Evolutionary conservation across 805 yeast genomes (phyloP).

Genomic region (Millerago galiae): DNA sequence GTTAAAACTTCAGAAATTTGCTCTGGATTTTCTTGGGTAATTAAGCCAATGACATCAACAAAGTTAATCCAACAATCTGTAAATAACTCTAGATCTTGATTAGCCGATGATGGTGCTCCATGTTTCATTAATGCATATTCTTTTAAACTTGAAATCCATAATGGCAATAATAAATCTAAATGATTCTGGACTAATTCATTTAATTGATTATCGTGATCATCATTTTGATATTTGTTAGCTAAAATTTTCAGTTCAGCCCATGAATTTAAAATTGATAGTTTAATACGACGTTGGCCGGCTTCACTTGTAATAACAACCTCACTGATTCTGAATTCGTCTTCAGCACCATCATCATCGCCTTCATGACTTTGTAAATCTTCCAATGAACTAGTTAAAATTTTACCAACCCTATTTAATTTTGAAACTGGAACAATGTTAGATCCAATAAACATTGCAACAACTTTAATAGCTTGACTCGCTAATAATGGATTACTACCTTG

Average conservation of each 20-base stretch:
- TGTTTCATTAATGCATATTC: conserved; percentile 62
- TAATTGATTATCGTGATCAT: conserved; percentile 34
- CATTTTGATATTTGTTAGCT: conserved; percentile 19
- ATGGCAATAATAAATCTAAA: conserved; percentile 53
- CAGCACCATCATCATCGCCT: conserved; percentile 13
- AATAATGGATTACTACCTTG: conserved; percentile 65
- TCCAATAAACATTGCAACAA: conserved; percentile 69
- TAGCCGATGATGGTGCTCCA: conserved; percentile 13
- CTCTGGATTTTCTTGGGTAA: conserved; percentile 45
- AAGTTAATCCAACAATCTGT: conserved; percentile 69
- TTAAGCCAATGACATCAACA: conserved; percentile 65
- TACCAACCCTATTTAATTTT: conserved; percentile 50
- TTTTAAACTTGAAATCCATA: conserved; percentile 73
- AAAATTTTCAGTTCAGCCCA: conserved; percentile 59
- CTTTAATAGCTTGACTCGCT: conserved; percentile 70
- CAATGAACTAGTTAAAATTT: conserved; percentile 57
- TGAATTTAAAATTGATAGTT: conserved; percentile 55
- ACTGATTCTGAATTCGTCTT: conserved; percentile 40
- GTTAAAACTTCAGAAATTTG: conserved; percentile 42
- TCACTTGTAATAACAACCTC: conserved; percentile 43
- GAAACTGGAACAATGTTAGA: conserved; percentile 47
- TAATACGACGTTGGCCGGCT: conserved; percentile 40
- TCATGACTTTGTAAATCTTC: conserved; percentile 39
- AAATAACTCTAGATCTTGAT: conserved; percentile 37
- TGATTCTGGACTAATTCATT: conserved; percentile 47